Percentiles rank a stretch among this genome's conserved stretches.
Conservation (phyloP, 2,329 filamentous ascomycete genomes). For the Trichoderma sp. region DNA sequence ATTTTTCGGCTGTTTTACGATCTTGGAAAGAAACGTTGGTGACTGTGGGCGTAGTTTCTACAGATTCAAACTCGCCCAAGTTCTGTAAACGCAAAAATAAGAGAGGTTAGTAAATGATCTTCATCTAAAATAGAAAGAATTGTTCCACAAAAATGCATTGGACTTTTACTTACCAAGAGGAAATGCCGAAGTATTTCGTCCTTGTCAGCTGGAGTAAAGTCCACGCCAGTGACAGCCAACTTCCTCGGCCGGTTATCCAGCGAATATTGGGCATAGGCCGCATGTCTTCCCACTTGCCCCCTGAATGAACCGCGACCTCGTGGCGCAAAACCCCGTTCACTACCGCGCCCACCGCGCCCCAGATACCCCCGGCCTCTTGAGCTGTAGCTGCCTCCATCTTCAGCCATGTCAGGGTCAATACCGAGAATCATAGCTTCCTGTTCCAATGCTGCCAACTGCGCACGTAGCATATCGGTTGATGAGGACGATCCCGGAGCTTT, state of each 20-base stretch:
- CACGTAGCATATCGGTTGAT: conserved; percentile 65
- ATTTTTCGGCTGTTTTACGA: conserved; percentile 70
- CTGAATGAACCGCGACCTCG: conserved; percentile 45
- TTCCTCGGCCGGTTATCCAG: conserved; percentile 76
- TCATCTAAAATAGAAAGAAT: background rate
- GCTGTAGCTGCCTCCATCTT: conserved; percentile 43
- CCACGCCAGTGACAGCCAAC: conserved; percentile 64
- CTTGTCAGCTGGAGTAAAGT: conserved; percentile 61
- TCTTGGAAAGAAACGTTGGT: conserved; percentile 66
- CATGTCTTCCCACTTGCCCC: conserved; percentile 51
- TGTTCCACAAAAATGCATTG: conserved; percentile 19
- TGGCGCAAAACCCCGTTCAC: conserved; percentile 37
- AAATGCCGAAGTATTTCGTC: conserved; percentile 72
- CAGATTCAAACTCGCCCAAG: conserved; percentile 62
- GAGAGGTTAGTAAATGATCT: background rate
- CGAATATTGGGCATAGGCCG: conserved; percentile 63
- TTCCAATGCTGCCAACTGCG: conserved; percentile 71
- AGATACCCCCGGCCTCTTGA: conserved; percentile 44
- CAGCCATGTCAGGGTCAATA: conserved; percentile 58
- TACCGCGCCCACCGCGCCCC: conserved; percentile 40
- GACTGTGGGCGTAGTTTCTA: conserved; percentile 49
- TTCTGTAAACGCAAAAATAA: conserved; percentile 44
- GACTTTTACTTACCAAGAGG: conserved; percentile 58
- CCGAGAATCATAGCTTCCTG: conserved; percentile 71
- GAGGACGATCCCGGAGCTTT: conserved; percentile 8